phyloP scores from a whole-genome alignment of 768 basidiomycete genomes.

The Leccinum broughii region DNA sequence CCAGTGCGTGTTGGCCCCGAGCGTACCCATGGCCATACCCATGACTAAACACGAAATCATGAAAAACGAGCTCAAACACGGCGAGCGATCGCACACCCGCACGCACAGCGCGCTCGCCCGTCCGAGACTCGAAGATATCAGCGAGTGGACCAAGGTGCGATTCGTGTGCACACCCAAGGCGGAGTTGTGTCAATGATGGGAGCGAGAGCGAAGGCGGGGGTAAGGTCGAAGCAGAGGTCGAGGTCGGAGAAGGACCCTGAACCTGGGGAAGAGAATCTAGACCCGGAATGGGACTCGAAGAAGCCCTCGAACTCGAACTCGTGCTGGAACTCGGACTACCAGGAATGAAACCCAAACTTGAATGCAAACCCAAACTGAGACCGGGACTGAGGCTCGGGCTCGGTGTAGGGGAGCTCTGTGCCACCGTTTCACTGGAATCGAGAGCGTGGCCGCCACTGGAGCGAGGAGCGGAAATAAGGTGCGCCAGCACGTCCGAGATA shows the following conservation, averaged over 20 bases:
- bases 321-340: neutral
- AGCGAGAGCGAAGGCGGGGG: slow-evolving; percentile 4
- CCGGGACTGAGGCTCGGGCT: neutral
- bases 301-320: neutral
- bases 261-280: neutral
- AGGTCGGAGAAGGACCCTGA: neutral
- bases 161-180: slow-evolving; percentile 26
- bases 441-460: neutral
- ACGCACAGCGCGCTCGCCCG: slow-evolving; percentile 11
- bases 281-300: neutral
- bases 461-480: slow-evolving; percentile 2
- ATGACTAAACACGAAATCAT: slow-evolving; percentile 23
- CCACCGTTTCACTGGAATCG: neutral
- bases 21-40: neutral
- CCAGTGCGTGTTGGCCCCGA: neutral
- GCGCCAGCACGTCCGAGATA: slow-evolving; percentile 19
- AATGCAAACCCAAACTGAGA: neutral
- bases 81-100: slow-evolving; percentile 14
- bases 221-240: neutral
- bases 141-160: slow-evolving; percentile 16
- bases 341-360: neutral
- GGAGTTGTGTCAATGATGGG: slow-evolving; percentile 21
- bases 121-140: slow-evolving; percentile 20
- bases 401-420: neutral
- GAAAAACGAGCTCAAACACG: slow-evolving; percentile 24